Evolutionary conservation across 768 basidiomycete genomes (phyloP), one percentile per base, ranked within the genome.

Genomic region (Pleurotus ostreatus): DNA sequence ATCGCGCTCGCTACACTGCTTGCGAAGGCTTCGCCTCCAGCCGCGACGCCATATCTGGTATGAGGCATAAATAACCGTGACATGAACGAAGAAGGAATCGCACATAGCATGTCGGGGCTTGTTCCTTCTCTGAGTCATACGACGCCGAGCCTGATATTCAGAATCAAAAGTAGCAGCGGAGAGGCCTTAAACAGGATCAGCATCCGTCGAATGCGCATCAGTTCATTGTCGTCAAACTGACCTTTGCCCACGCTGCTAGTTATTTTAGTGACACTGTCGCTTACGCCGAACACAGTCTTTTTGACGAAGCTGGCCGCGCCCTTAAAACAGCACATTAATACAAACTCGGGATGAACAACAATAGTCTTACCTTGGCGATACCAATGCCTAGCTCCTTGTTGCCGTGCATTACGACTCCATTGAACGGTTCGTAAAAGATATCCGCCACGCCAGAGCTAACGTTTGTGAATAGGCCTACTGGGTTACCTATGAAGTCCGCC

Each of bases 371-470:
- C 78, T 97, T 94, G 5, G 95, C 95, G 57, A 98, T 92, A 18
- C 95, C 93, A 57, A 94, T 86, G 2, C 95, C 97, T 23, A 98
- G 71, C 57, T 98, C 96, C 65, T 86, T 88, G 70, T 95, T 96
- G 2, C 96, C 96, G 64, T 94, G 94, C 83, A 96, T 90, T 55
- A 99, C 89, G 26, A 95, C 90, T 34, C 95, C 95, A 56, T 94
- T 88, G 77, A 95, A 97, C 1, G 97, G 97, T 69, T 98, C 96
- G 62, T 98, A 97, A 78, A 99, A 98, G 62, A 98, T 95, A 69
- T 99, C 97, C 53, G 91, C 91, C 4, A 98, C 92, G 9, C 97
- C 97, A 25, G 94, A 97, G 66, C 93, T 96, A 66, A 99, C 94
- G 66, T 98, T 98, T 49, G 90, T 96, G 78, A 99, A 98, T 44